Conservation (phyloP, 257 asterid genomes). For the Plantago elongata region DNA sequence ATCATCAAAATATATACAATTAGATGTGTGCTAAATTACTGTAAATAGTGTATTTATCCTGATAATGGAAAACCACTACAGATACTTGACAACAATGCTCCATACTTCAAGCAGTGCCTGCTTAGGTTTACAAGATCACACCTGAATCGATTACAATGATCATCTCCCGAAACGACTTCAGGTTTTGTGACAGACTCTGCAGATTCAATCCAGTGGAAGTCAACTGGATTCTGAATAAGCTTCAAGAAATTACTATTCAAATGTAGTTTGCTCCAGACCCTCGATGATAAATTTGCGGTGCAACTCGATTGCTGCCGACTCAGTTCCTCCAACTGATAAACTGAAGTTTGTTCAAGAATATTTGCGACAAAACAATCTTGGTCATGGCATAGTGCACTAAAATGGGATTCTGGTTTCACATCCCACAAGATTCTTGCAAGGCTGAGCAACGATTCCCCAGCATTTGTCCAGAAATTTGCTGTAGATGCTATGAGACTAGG, state of each 20-base stretch:
- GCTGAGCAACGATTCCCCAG: constrained; percentile 55
- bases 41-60: too few species aligned
- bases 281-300: constrained; percentile 27
- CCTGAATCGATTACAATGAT: constrained; percentile 17
- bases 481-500: constrained; percentile 37
- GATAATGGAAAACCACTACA: too few species aligned
- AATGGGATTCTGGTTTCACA: constrained; percentile 16
- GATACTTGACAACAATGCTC: too few species aligned
- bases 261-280: constrained; percentile 46
- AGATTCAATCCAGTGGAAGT: constrained; percentile 34
- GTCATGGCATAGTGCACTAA: constrained; percentile 20
- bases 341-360: constrained; percentile 1
- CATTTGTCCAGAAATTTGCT: constrained; percentile 46
- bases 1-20: too few species aligned
- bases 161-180: constrained; percentile 1
- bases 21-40: too few species aligned
- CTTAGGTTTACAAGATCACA: constrained; percentile 33
- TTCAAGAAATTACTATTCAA: constrained; percentile 35
- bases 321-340: constrained; percentile 22
- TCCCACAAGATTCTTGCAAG: constrained; percentile 33
- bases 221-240: constrained; percentile 37
- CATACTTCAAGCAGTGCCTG: too few species aligned
- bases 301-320: constrained; percentile 30
- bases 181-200: not conserved
- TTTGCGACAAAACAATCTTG: constrained; percentile 11